Evolutionary conservation across 2,329 filamentous ascomycete genomes (phyloP).

Genomic region (Monilinia fructicola): DNA sequence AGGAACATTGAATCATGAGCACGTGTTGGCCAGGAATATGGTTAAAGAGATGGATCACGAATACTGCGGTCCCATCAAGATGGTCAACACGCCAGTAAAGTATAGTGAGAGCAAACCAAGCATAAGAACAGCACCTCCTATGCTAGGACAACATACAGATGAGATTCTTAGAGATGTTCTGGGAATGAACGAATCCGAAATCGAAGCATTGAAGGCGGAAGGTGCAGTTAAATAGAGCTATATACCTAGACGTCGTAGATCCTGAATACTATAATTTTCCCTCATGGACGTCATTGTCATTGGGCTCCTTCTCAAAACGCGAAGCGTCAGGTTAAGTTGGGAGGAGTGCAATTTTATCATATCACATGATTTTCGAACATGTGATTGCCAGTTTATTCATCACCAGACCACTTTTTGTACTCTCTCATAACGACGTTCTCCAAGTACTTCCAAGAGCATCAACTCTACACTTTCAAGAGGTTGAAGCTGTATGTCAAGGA

Average conservation of each 20-base stretch:
- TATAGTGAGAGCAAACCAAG: slow-evolving; percentile 80
- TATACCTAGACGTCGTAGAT: slow-evolving; percentile 1
- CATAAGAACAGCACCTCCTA: slow-evolving; percentile 76
- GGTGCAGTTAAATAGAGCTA: slow-evolving; percentile 60
- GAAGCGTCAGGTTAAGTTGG: not conserved
- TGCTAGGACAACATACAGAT: slow-evolving; percentile 82
- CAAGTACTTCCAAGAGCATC: slow-evolving; percentile 7
- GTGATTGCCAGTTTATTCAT: slow-evolving; percentile 21
- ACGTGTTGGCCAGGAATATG: slow-evolving; percentile 85
- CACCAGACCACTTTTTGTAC: slow-evolving; percentile 24
- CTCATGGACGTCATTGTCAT: not conserved
- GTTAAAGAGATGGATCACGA: slow-evolving; percentile 83
- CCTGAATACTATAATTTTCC: not conserved
- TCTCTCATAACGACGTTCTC: slow-evolving; percentile 18
- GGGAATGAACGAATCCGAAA: slow-evolving; percentile 57
- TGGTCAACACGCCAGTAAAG: slow-evolving; percentile 94
- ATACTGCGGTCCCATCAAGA: slow-evolving; percentile 77
- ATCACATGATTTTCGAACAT: slow-evolving; percentile 21
- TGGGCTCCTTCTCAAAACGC: not conserved
- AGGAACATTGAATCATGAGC: slow-evolving; percentile 76
- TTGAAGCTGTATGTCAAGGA: slow-evolving; percentile 3
- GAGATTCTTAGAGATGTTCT: slow-evolving; percentile 68
- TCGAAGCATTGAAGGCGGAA: slow-evolving; percentile 60
- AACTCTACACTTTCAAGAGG: slow-evolving; percentile 10
- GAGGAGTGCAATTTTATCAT: slow-evolving; percentile 18